Evolutionary conservation across 129 eudicot species (phyloP), one percentile per base, ranked within the genome.

Genomic region (Logfia minima): DNA sequence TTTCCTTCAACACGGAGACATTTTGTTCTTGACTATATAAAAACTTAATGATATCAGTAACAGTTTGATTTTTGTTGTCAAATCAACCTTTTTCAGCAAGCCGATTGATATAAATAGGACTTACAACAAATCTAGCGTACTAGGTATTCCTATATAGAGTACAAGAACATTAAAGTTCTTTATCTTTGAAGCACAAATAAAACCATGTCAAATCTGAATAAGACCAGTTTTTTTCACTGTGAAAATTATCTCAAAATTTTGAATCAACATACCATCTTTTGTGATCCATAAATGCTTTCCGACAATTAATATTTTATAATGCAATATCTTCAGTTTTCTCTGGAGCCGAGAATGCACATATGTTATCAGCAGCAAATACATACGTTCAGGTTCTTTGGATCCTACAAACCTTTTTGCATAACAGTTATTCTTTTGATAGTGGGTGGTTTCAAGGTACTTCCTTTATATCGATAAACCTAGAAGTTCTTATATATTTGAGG

Each of bases 321-420:
- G 32, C 56, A 55, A 72, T 77, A 69, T 59, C 32, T 83, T 80
- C 96, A 94, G 99, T 93, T 84, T 94, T 94, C 77, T 63, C 96
- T 19, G 99, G 97, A 74, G 90, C 92, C 80, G 85, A 86, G 39
- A 87, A 91, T 82, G 80, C 80, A 8, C 89, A 89, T 55, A 85
- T 94, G 75, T 37, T 87, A 82, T 81, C 92, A 79, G 96, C 99
- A 66, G 96, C 96, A 70, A 88, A 94, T 81, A 87, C 90, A 77
- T 94, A 91, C 72, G 90, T 91, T 66, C 98, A 94, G 97, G 98
- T 94, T 84, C 68, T 66, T 71, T 39, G 21, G 52, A 67, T 63
- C 56, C 28, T 70, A 60, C 32, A 72, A 55, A 58, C 78, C 75
- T 83, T 32, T 56, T 29, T 48, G 45, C 60, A 26, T 39, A 43